Evolutionary conservation across 1,139 yeast genomes (phyloP), one percentile per base, ranked within the genome.

Genomic region (Suhomyces bokatorum): DNA sequence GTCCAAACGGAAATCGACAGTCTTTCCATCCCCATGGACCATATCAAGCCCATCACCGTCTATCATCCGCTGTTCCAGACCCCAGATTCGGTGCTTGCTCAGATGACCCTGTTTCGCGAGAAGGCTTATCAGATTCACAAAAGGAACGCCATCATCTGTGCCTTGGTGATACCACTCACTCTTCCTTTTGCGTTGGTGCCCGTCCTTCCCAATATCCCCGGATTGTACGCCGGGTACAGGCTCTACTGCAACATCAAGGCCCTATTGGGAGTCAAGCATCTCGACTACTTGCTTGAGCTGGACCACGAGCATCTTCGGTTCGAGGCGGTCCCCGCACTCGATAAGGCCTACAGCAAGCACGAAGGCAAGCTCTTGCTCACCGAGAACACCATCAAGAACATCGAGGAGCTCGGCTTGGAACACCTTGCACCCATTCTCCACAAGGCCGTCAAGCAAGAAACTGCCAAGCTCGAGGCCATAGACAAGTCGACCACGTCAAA

Each of bases 201-300:
- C 0, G 74, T 91, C n/a, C 63, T 91, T 1, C 99, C 99, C 15
- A 93, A 93, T 55, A 79, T 93, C n/a, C 99, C 99, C 0, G 97
- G 97, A 0, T 85, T 93, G 56, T 93, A 90, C 59, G 65, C 91
- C 37, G 73, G 87, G 6, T 93, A 86, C 63, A 75, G 99, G 52
- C 75, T 87, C 15, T 93, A 89, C 67, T 88, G 97, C 58, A 88
- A 91, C 62, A 73, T 83, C 58, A 87, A 86, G 58, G 97, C 97
- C 1, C 71, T 79, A 47, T 63, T 79, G 43, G 97, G 97, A 0
- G 87, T 89, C 8, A 71, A 75, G 52, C 95, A 88, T 58, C 66
- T 89, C 53, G 65, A 71, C 35, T 78, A 78, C 53, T 66, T 85
- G 49, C 63, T 80, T 33, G 68, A 63, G 42, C 59, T 58, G 26